phyloP scores from a whole-genome alignment of 768 basidiomycete species.

The Boletus bicolor region DNA sequence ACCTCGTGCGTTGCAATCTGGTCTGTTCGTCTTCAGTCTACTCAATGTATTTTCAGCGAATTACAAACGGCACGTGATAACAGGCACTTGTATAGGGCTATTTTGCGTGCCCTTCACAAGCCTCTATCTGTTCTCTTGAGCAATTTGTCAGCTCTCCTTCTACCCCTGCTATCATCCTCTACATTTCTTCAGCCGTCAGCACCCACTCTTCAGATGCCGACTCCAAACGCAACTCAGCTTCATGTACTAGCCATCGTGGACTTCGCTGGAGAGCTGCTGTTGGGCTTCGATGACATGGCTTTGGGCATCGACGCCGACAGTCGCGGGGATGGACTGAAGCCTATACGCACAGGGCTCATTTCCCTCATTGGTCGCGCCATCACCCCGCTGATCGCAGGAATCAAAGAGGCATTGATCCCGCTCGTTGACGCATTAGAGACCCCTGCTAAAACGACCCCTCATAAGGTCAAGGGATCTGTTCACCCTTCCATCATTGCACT shows the following conservation, averaged over 20 bases:
- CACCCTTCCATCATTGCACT: slow-evolving; percentile 64
- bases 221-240: slow-evolving; percentile 62
- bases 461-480: slow-evolving; percentile 13
- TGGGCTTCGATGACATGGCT: slow-evolving; percentile 62
- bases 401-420: slow-evolving; percentile 59
- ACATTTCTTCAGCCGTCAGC: slow-evolving; percentile 53
- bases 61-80: slow-evolving; percentile 62
- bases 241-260: slow-evolving; percentile 67
- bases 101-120: slow-evolving; percentile 69
- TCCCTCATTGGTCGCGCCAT: slow-evolving; percentile 66
- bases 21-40: slow-evolving; percentile 11
- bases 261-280: slow-evolving; percentile 72
- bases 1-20: slow-evolving; percentile 51
- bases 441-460: slow-evolving; percentile 31
- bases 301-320: slow-evolving; percentile 59
- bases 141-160: slow-evolving; percentile 64
- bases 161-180: slow-evolving; percentile 64
- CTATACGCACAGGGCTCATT: slow-evolving; percentile 65
- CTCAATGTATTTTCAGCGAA: slow-evolving; percentile 47
- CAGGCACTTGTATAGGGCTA: slow-evolving; percentile 62
- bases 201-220: slow-evolving; percentile 48
- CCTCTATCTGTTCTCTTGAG: slow-evolving; percentile 72
- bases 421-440: slow-evolving; percentile 62
- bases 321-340: slow-evolving; percentile 66
- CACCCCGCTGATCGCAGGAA: slow-evolving; percentile 57